phyloP scores from a whole-genome alignment of 73 alveolate genomes.

The Uronychia binucleata region DNA sequence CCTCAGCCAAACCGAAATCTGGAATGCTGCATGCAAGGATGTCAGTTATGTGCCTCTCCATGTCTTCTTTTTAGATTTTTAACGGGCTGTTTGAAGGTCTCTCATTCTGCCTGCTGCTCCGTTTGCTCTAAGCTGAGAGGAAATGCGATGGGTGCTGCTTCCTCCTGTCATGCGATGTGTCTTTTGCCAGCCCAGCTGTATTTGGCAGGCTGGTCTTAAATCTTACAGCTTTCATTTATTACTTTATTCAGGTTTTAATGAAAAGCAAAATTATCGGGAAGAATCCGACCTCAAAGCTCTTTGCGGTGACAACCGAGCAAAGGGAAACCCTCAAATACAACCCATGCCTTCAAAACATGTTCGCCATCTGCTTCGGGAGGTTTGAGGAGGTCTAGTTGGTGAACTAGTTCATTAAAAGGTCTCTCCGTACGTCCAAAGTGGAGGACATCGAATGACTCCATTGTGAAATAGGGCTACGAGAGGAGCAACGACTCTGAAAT shows the following conservation, averaged over 20 bases:
- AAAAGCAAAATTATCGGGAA: too few species aligned
- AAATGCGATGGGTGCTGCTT: not conserved
- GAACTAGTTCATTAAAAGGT: not conserved
- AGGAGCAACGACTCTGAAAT: not conserved
- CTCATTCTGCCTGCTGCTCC: not conserved
- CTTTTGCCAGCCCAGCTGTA: not conserved
- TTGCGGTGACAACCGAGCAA: too few species aligned
- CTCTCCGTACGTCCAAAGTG: not conserved
- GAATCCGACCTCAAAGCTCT: too few species aligned
- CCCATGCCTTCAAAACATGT: too few species aligned
- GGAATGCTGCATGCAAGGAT: not conserved
- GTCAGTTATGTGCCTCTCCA: not conserved
- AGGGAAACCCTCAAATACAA: too few species aligned
- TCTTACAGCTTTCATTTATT: too few species aligned
- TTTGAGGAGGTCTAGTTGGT: conserved; percentile 58
- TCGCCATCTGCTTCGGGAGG: conserved; percentile 97
- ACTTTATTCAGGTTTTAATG: too few species aligned
- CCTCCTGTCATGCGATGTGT: not conserved
- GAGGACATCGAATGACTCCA: not conserved
- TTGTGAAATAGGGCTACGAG: not conserved
- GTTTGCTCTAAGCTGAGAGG: not conserved
- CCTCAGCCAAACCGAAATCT: not conserved
- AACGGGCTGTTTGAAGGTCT: not conserved
- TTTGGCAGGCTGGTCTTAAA: too few species aligned
- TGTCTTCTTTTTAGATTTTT: not conserved